Percentiles rank a stretch among this genome's conserved stretches.
Evolutionary conservation across 257 asterid genomes (phyloP).

Genomic region (Marsdenia floribunda): DNA sequence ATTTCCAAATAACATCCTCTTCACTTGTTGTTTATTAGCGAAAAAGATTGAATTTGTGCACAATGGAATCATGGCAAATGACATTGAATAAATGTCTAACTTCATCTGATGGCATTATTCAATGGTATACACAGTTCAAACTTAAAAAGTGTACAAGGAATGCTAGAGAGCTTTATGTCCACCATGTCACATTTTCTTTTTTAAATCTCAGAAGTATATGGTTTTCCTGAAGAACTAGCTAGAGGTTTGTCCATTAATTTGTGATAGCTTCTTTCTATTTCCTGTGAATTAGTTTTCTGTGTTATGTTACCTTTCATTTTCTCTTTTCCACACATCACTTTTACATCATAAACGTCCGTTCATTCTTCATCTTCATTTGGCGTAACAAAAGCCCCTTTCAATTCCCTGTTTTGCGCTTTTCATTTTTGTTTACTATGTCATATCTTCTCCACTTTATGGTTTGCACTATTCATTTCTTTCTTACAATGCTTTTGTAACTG

Average conservation of each 20-base stretch:
- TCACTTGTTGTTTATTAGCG: background rate
- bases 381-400: no score
- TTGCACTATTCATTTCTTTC: no score
- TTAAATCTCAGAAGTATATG: background rate
- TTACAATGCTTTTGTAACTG: no score
- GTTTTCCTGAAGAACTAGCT: background rate
- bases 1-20: background rate
- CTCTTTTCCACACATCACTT: no score
- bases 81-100: background rate
- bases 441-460: no score
- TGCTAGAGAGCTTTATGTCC: background rate
- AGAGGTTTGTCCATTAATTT: background rate
- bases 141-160: background rate
- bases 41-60: background rate
- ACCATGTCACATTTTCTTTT: background rate
- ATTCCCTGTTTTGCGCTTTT: no score
- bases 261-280: background rate
- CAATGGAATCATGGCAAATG: background rate
- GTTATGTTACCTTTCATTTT: no score
- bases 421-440: no score
- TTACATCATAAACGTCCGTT: no score
- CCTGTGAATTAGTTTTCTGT: no score
- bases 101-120: background rate
- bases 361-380: no score
- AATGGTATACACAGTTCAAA: background rate